Evolutionary conservation across 768 basidiomycete species (phyloP).

Genomic region (Leccinum sublutescens): DNA sequence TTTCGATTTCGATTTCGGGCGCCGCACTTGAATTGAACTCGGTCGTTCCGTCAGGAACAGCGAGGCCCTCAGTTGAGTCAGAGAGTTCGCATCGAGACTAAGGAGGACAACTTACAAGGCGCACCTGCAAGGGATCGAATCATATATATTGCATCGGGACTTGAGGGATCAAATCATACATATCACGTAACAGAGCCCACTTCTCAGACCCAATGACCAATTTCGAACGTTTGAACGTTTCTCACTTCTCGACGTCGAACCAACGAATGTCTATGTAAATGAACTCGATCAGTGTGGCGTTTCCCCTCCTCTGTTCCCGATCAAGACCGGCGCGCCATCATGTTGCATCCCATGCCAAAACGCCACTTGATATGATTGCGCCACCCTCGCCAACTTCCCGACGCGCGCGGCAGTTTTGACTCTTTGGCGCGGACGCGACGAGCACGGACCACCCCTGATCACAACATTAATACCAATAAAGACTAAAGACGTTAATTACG

Average conservation of each 20-base stretch:
- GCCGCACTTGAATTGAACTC: not conserved
- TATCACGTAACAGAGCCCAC: too few species aligned
- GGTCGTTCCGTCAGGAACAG: not conserved
- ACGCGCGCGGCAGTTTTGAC: not conserved
- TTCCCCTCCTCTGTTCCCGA: not conserved
- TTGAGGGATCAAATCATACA: not conserved
- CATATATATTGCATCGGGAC: too few species aligned
- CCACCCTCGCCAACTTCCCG: not conserved
- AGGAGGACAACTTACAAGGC: not conserved
- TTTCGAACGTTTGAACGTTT: too few species aligned
- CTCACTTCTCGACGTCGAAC: not conserved
- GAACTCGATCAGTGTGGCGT: not conserved
- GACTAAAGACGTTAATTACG: not conserved
- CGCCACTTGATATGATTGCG: not conserved
- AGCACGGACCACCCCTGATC: not conserved
- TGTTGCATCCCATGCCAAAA: conserved; percentile 1
- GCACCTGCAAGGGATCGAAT: too few species aligned
- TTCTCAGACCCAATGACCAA: too few species aligned
- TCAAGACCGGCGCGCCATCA: not conserved
- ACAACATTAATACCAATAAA: not conserved
- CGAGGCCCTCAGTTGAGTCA: not conserved
- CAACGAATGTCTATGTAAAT: not conserved
- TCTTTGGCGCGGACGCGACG: not conserved
- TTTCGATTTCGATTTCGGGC: not conserved
- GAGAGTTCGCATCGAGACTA: not conserved